Evolutionary conservation across 768 basidiomycete genomes (phyloP).

Genomic region (Asterophora lycoperdoides): DNA sequence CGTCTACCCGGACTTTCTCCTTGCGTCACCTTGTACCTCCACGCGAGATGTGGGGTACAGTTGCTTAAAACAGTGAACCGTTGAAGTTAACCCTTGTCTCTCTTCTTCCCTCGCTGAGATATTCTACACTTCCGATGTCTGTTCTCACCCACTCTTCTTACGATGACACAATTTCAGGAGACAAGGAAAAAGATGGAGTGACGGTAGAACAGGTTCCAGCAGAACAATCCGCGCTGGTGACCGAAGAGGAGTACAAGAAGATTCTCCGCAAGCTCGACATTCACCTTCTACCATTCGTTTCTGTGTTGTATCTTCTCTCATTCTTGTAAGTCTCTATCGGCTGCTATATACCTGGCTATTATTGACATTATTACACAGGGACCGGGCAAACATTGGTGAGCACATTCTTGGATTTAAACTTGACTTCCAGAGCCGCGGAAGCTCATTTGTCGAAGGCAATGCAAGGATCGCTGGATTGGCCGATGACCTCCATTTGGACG

Average conservation of each 20-base stretch:
- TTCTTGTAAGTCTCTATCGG: conserved; percentile 35
- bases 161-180: conserved; percentile 6
- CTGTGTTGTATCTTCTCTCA: conserved; percentile 40
- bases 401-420: neutral
- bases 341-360: neutral
- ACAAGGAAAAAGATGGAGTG: neutral
- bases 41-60: neutral
- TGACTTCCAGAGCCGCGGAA: too few species aligned
- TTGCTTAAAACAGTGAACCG: neutral
- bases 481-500: conserved; percentile 24
- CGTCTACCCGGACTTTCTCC: neutral
- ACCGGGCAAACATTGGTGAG: conserved; percentile 33
- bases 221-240: neutral
- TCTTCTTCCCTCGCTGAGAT: neutral
- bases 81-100: neutral
- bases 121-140: neutral
- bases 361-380: conserved; percentile 16
- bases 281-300: conserved; percentile 42
- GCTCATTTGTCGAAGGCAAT: conserved; percentile 19
- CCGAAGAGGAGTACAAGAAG: conserved; percentile 22
- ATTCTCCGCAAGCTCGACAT: conserved; percentile 40
- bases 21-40: neutral
- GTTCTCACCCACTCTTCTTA: conserved; percentile 7
- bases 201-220: too few species aligned
- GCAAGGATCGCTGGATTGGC: conserved; percentile 33